Conservation (phyloP, 805 yeast species). For the Candida rishiriensis region DNA sequence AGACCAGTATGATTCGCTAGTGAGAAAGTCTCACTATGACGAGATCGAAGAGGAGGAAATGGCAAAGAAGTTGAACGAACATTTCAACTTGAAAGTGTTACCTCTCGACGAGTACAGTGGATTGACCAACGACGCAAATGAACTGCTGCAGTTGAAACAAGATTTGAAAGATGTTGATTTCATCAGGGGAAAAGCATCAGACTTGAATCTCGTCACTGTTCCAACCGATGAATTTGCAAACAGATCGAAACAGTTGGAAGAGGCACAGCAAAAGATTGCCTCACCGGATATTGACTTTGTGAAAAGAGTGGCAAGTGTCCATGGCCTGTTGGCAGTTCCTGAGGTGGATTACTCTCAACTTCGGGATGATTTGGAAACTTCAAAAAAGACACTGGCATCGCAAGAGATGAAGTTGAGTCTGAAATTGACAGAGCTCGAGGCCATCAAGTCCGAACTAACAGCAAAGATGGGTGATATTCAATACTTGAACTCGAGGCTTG, state of each 20-base stretch:
- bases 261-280: background rate
- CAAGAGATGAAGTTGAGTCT: constrained; percentile 14
- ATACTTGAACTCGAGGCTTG: too few relatives aligned
- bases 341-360: constrained; percentile 9
- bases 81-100: constrained; percentile 14
- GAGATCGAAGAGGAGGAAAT: constrained; percentile 15
- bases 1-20: constrained; percentile 21
- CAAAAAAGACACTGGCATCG: constrained; percentile 7
- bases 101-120: constrained; percentile 6
- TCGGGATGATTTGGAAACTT: constrained; percentile 4
- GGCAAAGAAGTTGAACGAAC: constrained; percentile 12
- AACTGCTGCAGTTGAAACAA: background rate
- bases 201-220: constrained; percentile 1
- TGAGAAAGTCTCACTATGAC: constrained; percentile 16
- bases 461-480: too few relatives aligned
- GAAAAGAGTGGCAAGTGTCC: constrained; percentile 19
- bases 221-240: constrained; percentile 4
- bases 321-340: constrained; percentile 1
- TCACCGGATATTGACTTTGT: constrained; percentile 30
- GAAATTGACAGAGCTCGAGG: background rate
- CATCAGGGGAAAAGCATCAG: background rate
- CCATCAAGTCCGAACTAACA: background rate
- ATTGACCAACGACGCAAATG: background rate
- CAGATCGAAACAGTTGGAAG: background rate
- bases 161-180: background rate